Conservation (phyloP, 352 stramenopile species). For the Globisporangium nodosum region DNA sequence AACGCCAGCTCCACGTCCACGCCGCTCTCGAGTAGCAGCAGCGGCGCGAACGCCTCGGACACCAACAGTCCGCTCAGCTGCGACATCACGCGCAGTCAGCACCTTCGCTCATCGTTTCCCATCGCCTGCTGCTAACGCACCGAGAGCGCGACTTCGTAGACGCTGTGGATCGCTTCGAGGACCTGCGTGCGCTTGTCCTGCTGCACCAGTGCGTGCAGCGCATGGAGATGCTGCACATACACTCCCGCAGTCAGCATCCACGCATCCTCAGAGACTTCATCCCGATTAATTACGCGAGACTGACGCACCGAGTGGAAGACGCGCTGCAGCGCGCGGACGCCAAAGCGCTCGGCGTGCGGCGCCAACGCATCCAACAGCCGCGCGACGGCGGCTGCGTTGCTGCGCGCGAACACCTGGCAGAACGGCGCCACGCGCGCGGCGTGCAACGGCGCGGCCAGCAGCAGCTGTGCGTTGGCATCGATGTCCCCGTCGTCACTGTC, state of each 20-base stretch:
- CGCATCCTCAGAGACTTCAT: neutral
- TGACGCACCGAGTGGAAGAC: constrained; percentile 30
- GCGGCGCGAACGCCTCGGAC: constrained; percentile 11
- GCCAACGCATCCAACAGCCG: constrained; percentile 24
- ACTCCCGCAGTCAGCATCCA: neutral
- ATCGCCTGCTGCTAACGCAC: constrained; percentile 10
- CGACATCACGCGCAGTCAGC: neutral
- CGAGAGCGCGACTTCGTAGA: constrained; percentile 45
- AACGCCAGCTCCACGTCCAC: constrained; percentile 21
- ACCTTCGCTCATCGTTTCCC: neutral
- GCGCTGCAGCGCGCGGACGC: constrained; percentile 17
- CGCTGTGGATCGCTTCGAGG: constrained; percentile 29
- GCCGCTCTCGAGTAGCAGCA: constrained; percentile 30
- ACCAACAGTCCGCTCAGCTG: constrained; percentile 20
- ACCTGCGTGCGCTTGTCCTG: constrained; percentile 29
- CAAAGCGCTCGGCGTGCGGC: constrained; percentile 16
- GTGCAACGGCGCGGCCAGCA: constrained; percentile 35
- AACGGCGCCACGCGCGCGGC: constrained; percentile 50
- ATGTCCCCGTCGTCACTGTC: neutral
- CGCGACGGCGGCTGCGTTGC: constrained; percentile 21
- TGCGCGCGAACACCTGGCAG: constrained; percentile 47
- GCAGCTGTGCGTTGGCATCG: neutral
- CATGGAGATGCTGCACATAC: constrained; percentile 29
- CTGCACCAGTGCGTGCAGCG: constrained; percentile 20
- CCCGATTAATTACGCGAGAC: neutral